Percentiles rank a stretch among this genome's conserved stretches.
Conservation (phyloP, 2,329 filamentous ascomycete genomes). For the Trichoderma aggressivum region DNA sequence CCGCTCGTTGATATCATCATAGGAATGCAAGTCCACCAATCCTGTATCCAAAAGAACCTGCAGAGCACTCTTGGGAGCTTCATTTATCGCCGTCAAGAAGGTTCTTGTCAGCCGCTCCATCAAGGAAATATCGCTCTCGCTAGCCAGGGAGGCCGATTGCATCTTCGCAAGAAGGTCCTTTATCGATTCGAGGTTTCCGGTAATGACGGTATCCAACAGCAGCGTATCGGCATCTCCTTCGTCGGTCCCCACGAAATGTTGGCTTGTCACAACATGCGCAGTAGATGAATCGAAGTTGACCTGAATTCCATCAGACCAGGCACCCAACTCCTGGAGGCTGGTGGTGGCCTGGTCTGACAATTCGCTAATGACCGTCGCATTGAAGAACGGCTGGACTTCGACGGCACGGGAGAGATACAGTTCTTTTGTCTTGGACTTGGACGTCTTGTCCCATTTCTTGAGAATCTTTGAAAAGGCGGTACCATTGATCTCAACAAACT, state of each 20-base stretch:
- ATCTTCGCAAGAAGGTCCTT: constrained; percentile 78
- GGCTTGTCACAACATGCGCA: constrained; percentile 64
- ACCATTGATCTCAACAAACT: constrained; percentile 97
- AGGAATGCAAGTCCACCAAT: constrained; percentile 83
- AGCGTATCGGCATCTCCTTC: constrained; percentile 88
- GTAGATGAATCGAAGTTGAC: constrained; percentile 67
- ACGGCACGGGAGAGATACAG: constrained; percentile 93
- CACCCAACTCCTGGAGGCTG: constrained; percentile 89
- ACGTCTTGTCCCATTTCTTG: constrained; percentile 99
- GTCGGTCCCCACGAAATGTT: constrained; percentile 68
- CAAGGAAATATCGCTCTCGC: constrained; percentile 54
- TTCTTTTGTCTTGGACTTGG: constrained; percentile 97
- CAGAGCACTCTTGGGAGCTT: constrained; percentile 74
- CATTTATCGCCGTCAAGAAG: constrained; percentile 85
- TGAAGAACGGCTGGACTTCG: constrained; percentile 97
- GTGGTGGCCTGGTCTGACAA: constrained; percentile 95
- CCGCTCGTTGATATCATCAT: constrained; percentile 96
- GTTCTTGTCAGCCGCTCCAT: constrained; percentile 81
- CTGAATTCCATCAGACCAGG: constrained; percentile 95
- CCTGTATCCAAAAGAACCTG: constrained; percentile 74
- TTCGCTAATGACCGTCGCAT: constrained; percentile 93
- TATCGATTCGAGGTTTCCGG: constrained; percentile 73
- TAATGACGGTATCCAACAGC: constrained; percentile 79
- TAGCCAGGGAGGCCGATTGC: constrained; percentile 51
- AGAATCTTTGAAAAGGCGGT: constrained; percentile 97